phyloP scores from a whole-genome alignment of 768 basidiomycete genomes.

The Neoboletus magnificus region DNA sequence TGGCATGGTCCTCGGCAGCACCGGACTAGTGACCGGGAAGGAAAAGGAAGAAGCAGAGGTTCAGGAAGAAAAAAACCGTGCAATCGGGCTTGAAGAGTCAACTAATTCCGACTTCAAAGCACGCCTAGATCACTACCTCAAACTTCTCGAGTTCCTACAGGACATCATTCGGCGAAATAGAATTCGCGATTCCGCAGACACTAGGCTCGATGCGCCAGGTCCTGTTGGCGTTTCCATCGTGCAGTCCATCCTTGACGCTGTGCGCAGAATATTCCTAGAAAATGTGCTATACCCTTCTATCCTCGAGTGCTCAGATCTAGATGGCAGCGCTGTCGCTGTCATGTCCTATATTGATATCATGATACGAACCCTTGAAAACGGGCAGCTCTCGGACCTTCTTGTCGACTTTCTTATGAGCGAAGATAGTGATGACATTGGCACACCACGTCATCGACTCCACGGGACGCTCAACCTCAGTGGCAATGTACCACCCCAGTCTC shows the following conservation, averaged over 20 bases:
- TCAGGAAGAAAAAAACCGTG: slow-evolving; percentile 48
- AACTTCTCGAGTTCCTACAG: slow-evolving; percentile 86
- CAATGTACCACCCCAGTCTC: slow-evolving; percentile 33
- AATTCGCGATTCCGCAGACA: slow-evolving; percentile 35
- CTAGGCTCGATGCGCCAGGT: slow-evolving; percentile 50
- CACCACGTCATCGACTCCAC: slow-evolving; percentile 40
- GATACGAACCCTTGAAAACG: slow-evolving; percentile 68
- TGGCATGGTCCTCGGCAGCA: slow-evolving; percentile 74
- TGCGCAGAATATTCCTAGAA: slow-evolving; percentile 84
- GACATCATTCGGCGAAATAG: slow-evolving; percentile 77
- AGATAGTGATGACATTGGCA: slow-evolving; percentile 68
- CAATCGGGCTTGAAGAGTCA: slow-evolving; percentile 74
- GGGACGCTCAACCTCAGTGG: slow-evolving; percentile 42
- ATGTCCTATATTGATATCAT: slow-evolving; percentile 93
- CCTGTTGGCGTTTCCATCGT: slow-evolving; percentile 79
- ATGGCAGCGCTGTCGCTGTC: slow-evolving; percentile 95
- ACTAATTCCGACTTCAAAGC: slow-evolving; percentile 70
- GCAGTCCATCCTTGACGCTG: slow-evolving; percentile 76
- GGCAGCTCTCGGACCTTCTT: slow-evolving; percentile 65
- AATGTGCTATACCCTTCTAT: slow-evolving; percentile 92
- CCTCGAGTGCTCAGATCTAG: slow-evolving; percentile 85
- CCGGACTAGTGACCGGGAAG: slow-evolving; percentile 50
- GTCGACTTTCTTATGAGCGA: slow-evolving; percentile 82
- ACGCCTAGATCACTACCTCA: slow-evolving; percentile 85
- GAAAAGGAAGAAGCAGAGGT: slow-evolving; percentile 55